phyloP scores from a whole-genome alignment of 2,329 filamentous ascomycete genomes.

The Zasmidium cellare region DNA sequence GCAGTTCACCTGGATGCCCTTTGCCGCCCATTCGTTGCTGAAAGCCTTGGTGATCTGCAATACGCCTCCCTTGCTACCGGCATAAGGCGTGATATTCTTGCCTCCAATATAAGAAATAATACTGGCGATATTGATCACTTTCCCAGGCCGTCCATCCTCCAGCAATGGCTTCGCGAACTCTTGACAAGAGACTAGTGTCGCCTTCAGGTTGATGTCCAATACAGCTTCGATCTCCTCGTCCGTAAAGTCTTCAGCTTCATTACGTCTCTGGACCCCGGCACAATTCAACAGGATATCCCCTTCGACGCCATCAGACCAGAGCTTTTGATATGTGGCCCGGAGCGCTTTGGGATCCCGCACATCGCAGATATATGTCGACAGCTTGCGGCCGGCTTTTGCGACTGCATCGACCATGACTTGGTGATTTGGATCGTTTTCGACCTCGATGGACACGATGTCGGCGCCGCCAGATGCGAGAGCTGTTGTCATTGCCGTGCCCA shows the following conservation, averaged over 20 bases:
- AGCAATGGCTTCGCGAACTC: slow-evolving; percentile 27
- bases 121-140: slow-evolving; percentile 30
- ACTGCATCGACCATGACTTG: slow-evolving; percentile 10
- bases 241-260: slow-evolving; percentile 29
- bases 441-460: slow-evolving; percentile 33
- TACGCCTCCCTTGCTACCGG: slow-evolving; percentile 80
- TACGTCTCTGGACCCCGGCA: slow-evolving; percentile 30
- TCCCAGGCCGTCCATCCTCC: slow-evolving; percentile 21
- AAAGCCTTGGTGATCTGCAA: slow-evolving; percentile 81
- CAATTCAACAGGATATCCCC: slow-evolving; percentile 33
- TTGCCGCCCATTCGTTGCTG: slow-evolving; percentile 77
- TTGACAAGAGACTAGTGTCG: slow-evolving; percentile 21
- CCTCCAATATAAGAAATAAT: slow-evolving; percentile 29
- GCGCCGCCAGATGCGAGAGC: slow-evolving; percentile 24
- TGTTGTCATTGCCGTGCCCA: slow-evolving; percentile 39
- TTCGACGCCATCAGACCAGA: slow-evolving; percentile 26
- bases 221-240: slow-evolving; percentile 32
- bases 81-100: slow-evolving; percentile 81
- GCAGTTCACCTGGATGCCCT: slow-evolving; percentile 78
- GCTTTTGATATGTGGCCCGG: slow-evolving; percentile 16
- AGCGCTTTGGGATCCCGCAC: slow-evolving; percentile 15
- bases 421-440: slow-evolving; percentile 15
- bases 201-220: slow-evolving; percentile 29
- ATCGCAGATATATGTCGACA: slow-evolving; percentile 20
- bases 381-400: slow-evolving; percentile 10